phyloP scores from a whole-genome alignment of 2,329 filamentous ascomycete genomes.

The Phoma sp. region DNA sequence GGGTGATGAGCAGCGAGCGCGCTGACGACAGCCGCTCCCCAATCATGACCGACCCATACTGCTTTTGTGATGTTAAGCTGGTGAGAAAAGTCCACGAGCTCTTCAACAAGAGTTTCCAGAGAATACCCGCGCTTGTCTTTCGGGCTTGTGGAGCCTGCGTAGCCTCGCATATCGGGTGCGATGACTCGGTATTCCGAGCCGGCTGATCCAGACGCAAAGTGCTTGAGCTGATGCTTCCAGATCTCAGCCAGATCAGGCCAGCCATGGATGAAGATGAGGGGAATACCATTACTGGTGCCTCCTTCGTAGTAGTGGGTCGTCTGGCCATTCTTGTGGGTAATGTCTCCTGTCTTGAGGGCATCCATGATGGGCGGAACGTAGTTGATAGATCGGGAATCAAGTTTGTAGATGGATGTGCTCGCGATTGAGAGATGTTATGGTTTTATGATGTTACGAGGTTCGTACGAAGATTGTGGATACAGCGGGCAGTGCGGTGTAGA shows the following conservation, averaged over 20 bases:
- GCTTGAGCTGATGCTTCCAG: conserved; percentile 45
- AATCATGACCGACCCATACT: conserved; percentile 58
- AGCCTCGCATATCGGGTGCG: conserved; percentile 44
- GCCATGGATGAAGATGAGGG: conserved; percentile 37
- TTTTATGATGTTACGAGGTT: no score
- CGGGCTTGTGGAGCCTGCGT: conserved; percentile 29
- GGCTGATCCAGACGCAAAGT: conserved; percentile 37
- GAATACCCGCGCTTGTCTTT: conserved; percentile 38
- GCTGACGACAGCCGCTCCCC: conserved; percentile 47
- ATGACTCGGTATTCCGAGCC: conserved; percentile 34
- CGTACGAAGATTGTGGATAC: no score
- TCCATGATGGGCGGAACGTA: conserved; percentile 18
- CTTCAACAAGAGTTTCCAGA: conserved; percentile 32
- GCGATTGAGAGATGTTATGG: no score
- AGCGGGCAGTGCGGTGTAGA: not conserved
- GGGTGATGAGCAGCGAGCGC: conserved; percentile 41
- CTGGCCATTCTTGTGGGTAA: conserved; percentile 30
- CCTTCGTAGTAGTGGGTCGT: conserved; percentile 34
- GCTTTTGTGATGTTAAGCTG: conserved; percentile 48
- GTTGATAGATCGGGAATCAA: no score
- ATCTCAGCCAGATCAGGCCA: conserved; percentile 47
- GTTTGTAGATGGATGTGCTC: no score
- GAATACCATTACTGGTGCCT: conserved; percentile 27
- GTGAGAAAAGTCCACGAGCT: conserved; percentile 49
- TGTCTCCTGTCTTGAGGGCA: conserved; percentile 18